Evolutionary conservation across 495 filamentous ascomycete species (phyloP).

Genomic region (Penicillium ucsense): DNA sequence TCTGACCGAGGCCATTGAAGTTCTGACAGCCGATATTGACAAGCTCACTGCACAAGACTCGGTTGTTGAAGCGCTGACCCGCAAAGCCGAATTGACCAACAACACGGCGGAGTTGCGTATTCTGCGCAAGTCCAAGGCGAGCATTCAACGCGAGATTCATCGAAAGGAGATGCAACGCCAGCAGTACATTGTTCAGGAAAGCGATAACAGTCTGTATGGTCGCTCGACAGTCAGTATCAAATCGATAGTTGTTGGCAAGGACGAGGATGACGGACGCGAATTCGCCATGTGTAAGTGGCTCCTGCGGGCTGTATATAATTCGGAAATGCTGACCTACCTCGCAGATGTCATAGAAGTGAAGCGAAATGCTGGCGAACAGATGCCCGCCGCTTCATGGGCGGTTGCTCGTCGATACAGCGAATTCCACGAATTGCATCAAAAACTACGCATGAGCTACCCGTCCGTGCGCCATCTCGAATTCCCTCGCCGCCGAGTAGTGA

Average conservation of each 20-base stretch:
- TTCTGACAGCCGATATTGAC: conserved; percentile 78
- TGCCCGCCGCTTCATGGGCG: conserved; percentile 75
- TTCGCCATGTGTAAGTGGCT: conserved; percentile 66
- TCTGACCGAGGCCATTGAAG: conserved; percentile 82
- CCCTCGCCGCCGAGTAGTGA: conserved; percentile 79
- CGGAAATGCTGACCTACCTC: not conserved
- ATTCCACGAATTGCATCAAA: conserved; percentile 91
- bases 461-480: conserved; percentile 86
- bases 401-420: conserved; percentile 85
- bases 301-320: not conserved
- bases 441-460: conserved; percentile 71
- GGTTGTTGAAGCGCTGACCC: conserved; percentile 80
- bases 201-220: conserved; percentile 93
- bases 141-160: conserved; percentile 81
- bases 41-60: conserved; percentile 79
- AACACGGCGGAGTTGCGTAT: conserved; percentile 91
- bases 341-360: conserved; percentile 80
- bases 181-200: conserved; percentile 96
- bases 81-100: conserved; percentile 94
- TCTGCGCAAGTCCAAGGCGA: conserved; percentile 85
- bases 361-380: conserved; percentile 78
- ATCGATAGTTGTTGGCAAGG: conserved; percentile 81
- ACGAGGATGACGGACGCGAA: conserved; percentile 89
- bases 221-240: conserved; percentile 83
- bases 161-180: conserved; percentile 93